phyloP scores from a whole-genome alignment of 140 eudicot species.

The Anethum foeniculum region DNA sequence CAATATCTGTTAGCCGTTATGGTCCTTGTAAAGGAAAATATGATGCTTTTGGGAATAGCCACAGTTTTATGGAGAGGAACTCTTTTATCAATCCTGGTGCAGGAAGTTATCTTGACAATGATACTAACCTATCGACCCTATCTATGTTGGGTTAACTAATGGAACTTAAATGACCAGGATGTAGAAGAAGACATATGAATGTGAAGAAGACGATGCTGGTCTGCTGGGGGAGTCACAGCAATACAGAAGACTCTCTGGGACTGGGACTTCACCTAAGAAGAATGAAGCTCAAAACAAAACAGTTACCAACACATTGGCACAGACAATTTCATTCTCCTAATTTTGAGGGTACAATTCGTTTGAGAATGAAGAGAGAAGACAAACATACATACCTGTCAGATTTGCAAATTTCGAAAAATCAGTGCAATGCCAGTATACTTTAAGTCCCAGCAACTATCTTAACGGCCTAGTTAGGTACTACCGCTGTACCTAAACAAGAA shows the following conservation, averaged over 20 bases:
- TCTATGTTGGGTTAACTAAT: constrained; percentile 60
- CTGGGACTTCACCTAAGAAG: constrained; percentile 24
- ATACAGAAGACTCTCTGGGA: constrained; percentile 22
- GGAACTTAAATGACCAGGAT: constrained; percentile 61
- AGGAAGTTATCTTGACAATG: constrained; percentile 38
- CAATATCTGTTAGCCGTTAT: constrained; percentile 35
- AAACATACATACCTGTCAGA: constrained; percentile 11
- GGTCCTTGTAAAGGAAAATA: constrained; percentile 41
- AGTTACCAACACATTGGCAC: constrained; percentile 24
- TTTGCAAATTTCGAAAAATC: constrained; percentile 28
- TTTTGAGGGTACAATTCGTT: constrained; percentile 8
- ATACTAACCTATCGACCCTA: constrained; percentile 79
- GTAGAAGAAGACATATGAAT: constrained; percentile 38
- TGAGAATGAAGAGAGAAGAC: constrained; percentile 36
- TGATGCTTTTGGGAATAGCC: constrained; percentile 54
- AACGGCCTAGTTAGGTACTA: constrained; percentile 17
- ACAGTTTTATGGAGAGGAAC: constrained; percentile 31
- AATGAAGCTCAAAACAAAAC: neutral
- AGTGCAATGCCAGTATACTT: constrained; percentile 26
- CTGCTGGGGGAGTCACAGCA: constrained; percentile 18
- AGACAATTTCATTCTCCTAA: constrained; percentile 30
- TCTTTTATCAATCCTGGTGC: constrained; percentile 20
- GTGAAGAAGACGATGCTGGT: constrained; percentile 34
- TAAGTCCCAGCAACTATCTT: constrained; percentile 47
- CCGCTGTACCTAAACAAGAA: neutral